Evolutionary conservation across 306 rosid genomes (phyloP).

Genomic region (Fragaria iinumae): DNA sequence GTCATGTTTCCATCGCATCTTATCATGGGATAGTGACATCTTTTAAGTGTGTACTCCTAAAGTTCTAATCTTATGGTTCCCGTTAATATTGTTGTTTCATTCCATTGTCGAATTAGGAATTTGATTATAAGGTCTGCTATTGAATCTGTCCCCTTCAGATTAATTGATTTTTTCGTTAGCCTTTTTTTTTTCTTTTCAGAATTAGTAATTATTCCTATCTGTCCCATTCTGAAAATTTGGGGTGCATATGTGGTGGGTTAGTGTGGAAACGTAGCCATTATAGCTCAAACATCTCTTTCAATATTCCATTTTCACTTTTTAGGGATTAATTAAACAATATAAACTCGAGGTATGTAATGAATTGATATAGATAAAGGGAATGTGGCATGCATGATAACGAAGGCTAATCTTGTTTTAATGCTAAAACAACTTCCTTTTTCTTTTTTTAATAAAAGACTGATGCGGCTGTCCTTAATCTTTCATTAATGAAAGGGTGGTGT

Average conservation of each 20-base stretch:
- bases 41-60: no score
- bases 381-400: background rate
- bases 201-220: background rate
- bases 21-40: slow-evolving; percentile 1
- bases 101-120: background rate
- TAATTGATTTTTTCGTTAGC: background rate
- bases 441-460: no score
- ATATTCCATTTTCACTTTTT: background rate
- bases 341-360: background rate
- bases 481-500: no score
- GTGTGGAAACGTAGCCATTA: background rate
- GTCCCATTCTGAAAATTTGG: background rate
- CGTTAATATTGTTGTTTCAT: background rate
- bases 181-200: background rate
- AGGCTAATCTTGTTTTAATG: background rate
- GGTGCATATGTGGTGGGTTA: slow-evolving; percentile 1
- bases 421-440: background rate
- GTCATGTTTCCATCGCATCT: background rate
- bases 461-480: no score
- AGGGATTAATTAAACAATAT: background rate
- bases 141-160: background rate
- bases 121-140: background rate
- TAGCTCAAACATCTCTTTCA: slow-evolving; percentile 3
- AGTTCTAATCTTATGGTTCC: background rate
- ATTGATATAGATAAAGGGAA: background rate